These are phyloP conservation scores for Tetrapyrgos nigripes DNA, from an alignment of 1,284 basidiomycete species.

Conservation along the genomic window DNA sequence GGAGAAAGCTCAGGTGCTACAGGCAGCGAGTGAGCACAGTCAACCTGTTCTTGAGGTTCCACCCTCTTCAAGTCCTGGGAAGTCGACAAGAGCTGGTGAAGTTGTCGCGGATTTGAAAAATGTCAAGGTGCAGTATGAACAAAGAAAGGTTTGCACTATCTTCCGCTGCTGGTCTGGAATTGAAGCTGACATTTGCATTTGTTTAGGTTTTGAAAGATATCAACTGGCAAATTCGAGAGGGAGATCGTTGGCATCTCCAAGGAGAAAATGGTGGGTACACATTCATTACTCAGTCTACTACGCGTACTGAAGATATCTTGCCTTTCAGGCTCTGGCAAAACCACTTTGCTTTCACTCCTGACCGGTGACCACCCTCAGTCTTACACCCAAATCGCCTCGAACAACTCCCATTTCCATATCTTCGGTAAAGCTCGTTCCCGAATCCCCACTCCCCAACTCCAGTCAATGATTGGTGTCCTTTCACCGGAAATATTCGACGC, in stretches of 20 bases:
- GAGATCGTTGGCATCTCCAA: conserved; percentile 88
- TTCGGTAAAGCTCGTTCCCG: conserved; percentile 74
- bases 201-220: conserved; percentile 78
- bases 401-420: conserved; percentile 62
- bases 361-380: conserved; percentile 97
- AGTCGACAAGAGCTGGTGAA: conserved; percentile 26
- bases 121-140: conserved; percentile 76
- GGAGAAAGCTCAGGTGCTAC: conserved; percentile 45
- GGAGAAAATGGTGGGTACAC: conserved; percentile 79
- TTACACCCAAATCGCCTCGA: conserved; percentile 72
- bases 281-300: background rate
- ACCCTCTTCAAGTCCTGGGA: background rate
- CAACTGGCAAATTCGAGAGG: conserved; percentile 80
- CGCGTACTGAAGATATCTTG: background rate
- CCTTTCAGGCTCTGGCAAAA: conserved; percentile 86
- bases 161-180: background rate
- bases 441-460: conserved; percentile 64
- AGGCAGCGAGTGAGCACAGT: conserved; percentile 18
- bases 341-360: conserved; percentile 90
- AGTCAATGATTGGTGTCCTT: conserved; percentile 76
- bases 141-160: conserved; percentile 54
- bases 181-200: background rate
- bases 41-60: background rate
- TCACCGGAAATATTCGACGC: conserved; percentile 92
- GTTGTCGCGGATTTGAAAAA: conserved; percentile 66